phyloP scores from a whole-genome alignment of 148 eudicot species.

The Euryodendron excelsum region DNA sequence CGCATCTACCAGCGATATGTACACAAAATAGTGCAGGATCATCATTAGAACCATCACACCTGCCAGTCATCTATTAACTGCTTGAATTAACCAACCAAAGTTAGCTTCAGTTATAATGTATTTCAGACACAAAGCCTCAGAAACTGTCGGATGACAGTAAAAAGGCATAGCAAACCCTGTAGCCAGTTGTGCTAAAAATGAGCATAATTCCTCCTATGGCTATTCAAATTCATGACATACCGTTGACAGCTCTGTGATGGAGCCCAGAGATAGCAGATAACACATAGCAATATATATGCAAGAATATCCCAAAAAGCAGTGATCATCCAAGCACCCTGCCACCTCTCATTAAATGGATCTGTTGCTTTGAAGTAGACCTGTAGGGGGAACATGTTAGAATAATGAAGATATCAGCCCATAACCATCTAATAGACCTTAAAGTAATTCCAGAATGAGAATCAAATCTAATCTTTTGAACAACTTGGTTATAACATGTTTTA shows the following conservation, averaged over 20 bases:
- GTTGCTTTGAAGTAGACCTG: slow-evolving; percentile 96
- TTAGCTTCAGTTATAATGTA: background rate
- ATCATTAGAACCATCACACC: too few relatives aligned
- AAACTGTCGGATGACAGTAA: background rate
- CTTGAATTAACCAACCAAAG: background rate
- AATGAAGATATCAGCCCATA: background rate
- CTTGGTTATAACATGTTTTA: background rate
- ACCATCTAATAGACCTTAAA: background rate
- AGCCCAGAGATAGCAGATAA: slow-evolving; percentile 94
- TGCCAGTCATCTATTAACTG: background rate
- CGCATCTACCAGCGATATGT: background rate
- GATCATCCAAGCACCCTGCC: slow-evolving; percentile 97
- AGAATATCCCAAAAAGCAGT: slow-evolving; percentile 97
- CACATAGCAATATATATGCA: slow-evolving; percentile 66
- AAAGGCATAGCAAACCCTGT: background rate
- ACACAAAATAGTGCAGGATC: too few relatives aligned
- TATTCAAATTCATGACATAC: slow-evolving; percentile 32
- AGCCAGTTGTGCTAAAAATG: background rate
- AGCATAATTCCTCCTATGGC: background rate
- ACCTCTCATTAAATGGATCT: slow-evolving; percentile 93
- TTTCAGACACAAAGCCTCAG: too few relatives aligned
- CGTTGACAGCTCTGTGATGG: slow-evolving; percentile 95
- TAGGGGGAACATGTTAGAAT: slow-evolving; percentile 19
- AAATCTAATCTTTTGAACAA: background rate
- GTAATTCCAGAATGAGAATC: background rate